Conservation (phyloP, 2,329 filamentous ascomycete genomes). For the Talaromyces sp. region DNA sequence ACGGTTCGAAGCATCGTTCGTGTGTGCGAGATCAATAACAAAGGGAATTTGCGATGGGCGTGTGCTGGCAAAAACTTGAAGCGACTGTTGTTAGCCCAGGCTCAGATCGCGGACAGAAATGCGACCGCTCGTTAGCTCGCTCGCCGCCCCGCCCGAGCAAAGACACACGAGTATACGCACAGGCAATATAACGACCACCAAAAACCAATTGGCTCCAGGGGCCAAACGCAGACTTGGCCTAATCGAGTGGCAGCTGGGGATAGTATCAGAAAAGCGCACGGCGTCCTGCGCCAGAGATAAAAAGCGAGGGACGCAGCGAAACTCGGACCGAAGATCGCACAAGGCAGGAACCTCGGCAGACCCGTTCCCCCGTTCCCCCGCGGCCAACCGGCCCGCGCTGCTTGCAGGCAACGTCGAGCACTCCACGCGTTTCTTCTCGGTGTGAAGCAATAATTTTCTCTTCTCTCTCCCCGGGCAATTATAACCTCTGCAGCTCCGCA, state of each 20-base stretch:
- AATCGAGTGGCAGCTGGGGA: neutral
- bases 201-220: neutral
- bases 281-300: neutral
- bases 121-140: neutral
- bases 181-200: neutral
- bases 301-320: conserved; percentile 1
- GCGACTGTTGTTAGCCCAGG: neutral
- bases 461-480: neutral
- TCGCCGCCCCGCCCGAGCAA: neutral
- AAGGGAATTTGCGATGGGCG: neutral
- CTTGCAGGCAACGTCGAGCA: neutral
- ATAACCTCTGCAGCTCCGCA: neutral
- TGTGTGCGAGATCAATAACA: neutral
- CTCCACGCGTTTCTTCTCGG: neutral
- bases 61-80: neutral
- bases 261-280: neutral
- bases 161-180: neutral
- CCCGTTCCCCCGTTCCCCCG: conserved; percentile 10
- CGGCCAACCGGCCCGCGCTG: conserved; percentile 15
- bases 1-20: conserved; percentile 31
- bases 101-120: neutral
- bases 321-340: conserved; percentile 3
- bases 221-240: neutral
- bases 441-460: neutral
- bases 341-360: conserved; percentile 3